Evolutionary conservation across 352 stramenopile species (phyloP).

Genomic region (Globisporangium yorkense): DNA sequence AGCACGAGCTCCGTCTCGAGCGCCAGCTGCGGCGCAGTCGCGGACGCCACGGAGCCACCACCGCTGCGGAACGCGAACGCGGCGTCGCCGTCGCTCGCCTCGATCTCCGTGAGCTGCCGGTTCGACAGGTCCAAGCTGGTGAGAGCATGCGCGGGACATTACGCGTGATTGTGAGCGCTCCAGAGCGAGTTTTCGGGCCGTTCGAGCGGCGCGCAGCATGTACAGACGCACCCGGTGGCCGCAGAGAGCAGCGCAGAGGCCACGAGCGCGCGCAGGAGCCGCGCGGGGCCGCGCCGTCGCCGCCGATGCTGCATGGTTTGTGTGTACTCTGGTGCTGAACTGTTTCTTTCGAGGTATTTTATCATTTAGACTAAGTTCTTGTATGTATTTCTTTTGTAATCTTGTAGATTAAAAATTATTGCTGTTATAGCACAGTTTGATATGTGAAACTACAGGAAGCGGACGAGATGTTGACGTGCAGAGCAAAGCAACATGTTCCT

Average conservation of each 20-base stretch:
- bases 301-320: conserved; percentile 2
- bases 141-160: not conserved
- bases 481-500: conserved; percentile 43
- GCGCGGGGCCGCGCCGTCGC: conserved; percentile 1
- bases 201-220: not conserved
- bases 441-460: not conserved
- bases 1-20: conserved; percentile 30
- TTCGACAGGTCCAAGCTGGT: conserved; percentile 33
- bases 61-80: conserved; percentile 29
- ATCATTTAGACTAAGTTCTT: no score
- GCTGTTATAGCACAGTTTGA: not conserved
- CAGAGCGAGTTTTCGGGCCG: not conserved
- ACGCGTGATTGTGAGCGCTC: not conserved
- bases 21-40: conserved; percentile 19
- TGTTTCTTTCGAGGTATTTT: no score
- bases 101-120: conserved; percentile 31
- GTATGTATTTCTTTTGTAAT: no score
- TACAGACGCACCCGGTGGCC: conserved; percentile 1
- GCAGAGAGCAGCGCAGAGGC: conserved; percentile 1
- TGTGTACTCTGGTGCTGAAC: no score
- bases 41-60: conserved; percentile 7
- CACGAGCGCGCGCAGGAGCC: conserved; percentile 4
- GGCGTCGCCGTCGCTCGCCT: conserved; percentile 7
- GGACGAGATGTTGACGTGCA: not conserved
- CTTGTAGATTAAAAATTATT: no score